Evolutionary conservation across 108 stramenopile species (phyloP), one percentile per base, ranked within the genome.

Genomic region (Chaetoceros muelleri): DNA sequence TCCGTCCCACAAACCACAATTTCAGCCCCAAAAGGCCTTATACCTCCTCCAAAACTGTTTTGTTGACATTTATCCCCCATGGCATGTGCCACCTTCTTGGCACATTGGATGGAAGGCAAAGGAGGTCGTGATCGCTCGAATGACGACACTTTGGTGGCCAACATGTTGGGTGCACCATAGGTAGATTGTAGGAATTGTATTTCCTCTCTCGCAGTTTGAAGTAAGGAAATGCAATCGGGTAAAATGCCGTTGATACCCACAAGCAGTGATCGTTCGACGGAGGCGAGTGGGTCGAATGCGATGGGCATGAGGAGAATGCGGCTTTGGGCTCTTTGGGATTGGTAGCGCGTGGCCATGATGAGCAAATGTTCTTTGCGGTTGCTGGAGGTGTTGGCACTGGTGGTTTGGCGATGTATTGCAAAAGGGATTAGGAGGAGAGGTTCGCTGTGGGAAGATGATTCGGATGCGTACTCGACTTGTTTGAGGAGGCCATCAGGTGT

Each of bases 401-500:
- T 46, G 26, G 3, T 28, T 29, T 16, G 28, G 2, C 48, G 29
- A n/a, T n/a, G n/a, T n/a, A n/a, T n/a, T n/a, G n/a, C n/a, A 8
- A 62, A 8, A 28, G 66, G 74, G 45, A 80, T 48, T 5, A 72
- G 65, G 7, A 86, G 63, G 20, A 85, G 57, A 0, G 88, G 84
- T 28, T 70, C 57, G 22, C 76, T 74, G 24, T 78, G 78, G 2
- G 67, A 52, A 20, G 76, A 71, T 5, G 83, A 76, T 16, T 69
- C 56, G 0, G 73, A 72, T 51, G 89, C 89, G 45, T 91, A 91
- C 67, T 91, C 89, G 22, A 91, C 85, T 64, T 91, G 89, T 18
- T 86, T 58, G 26, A 91, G 58, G 24, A 83, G 72, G 20, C 89
- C 89, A 66, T 87, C 85, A 40, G 89, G 89, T 29, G 89, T 87